Evolutionary conservation across 208 protist species (phyloP).

Genomic region (Novymonas esmeraldas): DNA sequence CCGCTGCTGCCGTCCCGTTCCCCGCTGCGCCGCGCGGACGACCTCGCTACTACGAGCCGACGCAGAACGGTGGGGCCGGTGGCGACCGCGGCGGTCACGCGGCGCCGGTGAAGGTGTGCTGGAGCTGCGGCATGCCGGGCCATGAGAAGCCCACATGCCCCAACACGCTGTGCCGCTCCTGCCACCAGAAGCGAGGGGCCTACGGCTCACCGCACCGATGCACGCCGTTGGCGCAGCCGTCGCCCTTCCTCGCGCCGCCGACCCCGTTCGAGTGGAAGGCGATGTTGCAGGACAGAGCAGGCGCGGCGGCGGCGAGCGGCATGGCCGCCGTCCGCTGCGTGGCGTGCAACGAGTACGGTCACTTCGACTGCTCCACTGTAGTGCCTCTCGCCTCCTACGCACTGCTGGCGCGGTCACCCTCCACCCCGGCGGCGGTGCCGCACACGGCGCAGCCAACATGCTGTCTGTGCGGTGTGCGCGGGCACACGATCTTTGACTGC

Average conservation of each 20-base stretch:
- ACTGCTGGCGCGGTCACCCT: conserved; percentile 1
- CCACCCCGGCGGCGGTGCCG: conserved; percentile 14
- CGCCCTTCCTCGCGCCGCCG: conserved; percentile 53
- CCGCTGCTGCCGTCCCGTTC: background rate
- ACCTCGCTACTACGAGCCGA: conserved; percentile 71
- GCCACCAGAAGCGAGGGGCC: conserved; percentile 54
- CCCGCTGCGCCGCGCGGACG: conserved; percentile 13
- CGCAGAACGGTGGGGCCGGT: conserved; percentile 19
- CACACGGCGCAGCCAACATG: conserved; percentile 34
- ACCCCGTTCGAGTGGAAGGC: conserved; percentile 19
- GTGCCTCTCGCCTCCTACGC: conserved; percentile 3
- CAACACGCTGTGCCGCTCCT: conserved; percentile 72
- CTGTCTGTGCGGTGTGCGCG: conserved; percentile 63
- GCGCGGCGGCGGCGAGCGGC: conserved; percentile 21
- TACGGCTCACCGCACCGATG: conserved; percentile 41
- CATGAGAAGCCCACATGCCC: conserved; percentile 86
- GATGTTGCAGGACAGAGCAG: conserved; percentile 11
- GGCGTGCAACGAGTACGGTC: conserved; percentile 52
- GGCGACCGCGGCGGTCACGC: conserved; percentile 13
- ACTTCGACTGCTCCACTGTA: conserved; percentile 65
- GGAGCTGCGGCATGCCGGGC: conserved; percentile 75
- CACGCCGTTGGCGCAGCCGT: conserved; percentile 29
- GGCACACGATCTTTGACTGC: conserved; percentile 78
- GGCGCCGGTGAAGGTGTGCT: conserved; percentile 71
- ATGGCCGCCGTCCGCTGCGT: conserved; percentile 69